Conservation (phyloP, 441 rosid species). For the Hypseocharis bilobata region DNA sequence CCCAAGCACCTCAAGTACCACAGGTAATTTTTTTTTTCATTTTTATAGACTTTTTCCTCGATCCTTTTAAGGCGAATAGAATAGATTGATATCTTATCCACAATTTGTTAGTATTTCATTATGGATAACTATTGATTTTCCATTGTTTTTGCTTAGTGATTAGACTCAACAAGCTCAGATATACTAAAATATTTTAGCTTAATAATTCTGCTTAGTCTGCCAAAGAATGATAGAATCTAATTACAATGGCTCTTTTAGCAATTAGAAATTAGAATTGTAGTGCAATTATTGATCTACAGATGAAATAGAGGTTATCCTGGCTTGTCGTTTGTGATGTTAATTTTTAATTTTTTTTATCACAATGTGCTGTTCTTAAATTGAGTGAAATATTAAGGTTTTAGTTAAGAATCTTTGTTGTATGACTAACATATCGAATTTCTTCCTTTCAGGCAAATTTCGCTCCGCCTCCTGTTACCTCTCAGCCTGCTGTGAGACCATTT, state of each 20-base stretch:
- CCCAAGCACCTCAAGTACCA: conserved; percentile 40
- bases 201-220: not conserved
- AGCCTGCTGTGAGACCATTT: conserved; percentile 61
- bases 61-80: no score
- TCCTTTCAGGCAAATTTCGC: conserved; percentile 48
- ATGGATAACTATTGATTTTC: not conserved
- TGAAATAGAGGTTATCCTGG: not conserved
- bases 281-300: not conserved
- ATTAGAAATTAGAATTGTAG: not conserved
- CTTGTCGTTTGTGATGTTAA: not conserved
- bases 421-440: conserved; percentile 17
- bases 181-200: not conserved
- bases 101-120: no score
- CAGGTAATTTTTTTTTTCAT: conserved; percentile 39
- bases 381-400: not conserved
- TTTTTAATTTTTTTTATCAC: not conserved
- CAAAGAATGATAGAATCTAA: no score
- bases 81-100: no score
- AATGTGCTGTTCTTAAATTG: not conserved
- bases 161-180: not conserved
- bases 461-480: conserved; percentile 41
- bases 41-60: not conserved
- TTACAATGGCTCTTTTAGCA: no score
- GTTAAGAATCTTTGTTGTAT: not conserved
- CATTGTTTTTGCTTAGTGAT: not conserved